These are phyloP conservation scores for Barbatosphaeria neglecta DNA, from an alignment of 495 filamentous ascomycete genomes.

Conservation along the genomic window DNA sequence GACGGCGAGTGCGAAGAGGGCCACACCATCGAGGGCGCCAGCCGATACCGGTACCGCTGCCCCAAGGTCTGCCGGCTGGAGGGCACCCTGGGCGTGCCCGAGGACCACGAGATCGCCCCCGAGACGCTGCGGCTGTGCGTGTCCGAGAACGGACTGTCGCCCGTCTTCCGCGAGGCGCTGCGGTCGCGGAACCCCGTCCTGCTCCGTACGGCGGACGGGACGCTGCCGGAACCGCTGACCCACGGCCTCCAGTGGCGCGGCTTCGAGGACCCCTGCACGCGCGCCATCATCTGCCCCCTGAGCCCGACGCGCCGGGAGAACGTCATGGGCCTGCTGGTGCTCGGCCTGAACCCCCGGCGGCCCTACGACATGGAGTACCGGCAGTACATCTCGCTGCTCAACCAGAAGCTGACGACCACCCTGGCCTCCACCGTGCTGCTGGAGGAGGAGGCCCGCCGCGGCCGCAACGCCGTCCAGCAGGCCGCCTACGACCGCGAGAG, in stretches of 20 bases:
- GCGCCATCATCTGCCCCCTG: constrained; percentile 49
- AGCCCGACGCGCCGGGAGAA: constrained; percentile 46
- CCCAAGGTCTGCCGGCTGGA: constrained; percentile 40
- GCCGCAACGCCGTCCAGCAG: constrained; percentile 44
- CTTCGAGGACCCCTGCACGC: constrained; percentile 44
- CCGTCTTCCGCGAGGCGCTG: constrained; percentile 45
- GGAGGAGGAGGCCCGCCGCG: constrained; percentile 51
- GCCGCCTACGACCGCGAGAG: constrained; percentile 49
- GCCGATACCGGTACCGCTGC: constrained; percentile 27
- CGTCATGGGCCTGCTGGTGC: constrained; percentile 44
- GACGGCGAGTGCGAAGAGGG: constrained; percentile 34
- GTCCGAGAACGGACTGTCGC: constrained; percentile 37
- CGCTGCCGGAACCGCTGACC: constrained; percentile 37
- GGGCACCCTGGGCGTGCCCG: constrained; percentile 47
- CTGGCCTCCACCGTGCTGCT: constrained; percentile 54
- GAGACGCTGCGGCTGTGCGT: constrained; percentile 38
- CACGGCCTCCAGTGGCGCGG: constrained; percentile 47
- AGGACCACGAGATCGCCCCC: constrained; percentile 39
- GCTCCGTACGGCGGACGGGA: constrained; percentile 41
- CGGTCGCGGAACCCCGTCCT: constrained; percentile 40
- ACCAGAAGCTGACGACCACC: constrained; percentile 49
- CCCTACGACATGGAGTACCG: constrained; percentile 59
- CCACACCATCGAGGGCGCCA: constrained; percentile 27
- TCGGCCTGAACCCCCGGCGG: constrained; percentile 51
- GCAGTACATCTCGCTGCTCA: constrained; percentile 49